These are phyloP conservation scores for Mucor piriformis DNA, from an alignment of 371 early-diverging fungal species.

Conservation along the genomic window DNA sequence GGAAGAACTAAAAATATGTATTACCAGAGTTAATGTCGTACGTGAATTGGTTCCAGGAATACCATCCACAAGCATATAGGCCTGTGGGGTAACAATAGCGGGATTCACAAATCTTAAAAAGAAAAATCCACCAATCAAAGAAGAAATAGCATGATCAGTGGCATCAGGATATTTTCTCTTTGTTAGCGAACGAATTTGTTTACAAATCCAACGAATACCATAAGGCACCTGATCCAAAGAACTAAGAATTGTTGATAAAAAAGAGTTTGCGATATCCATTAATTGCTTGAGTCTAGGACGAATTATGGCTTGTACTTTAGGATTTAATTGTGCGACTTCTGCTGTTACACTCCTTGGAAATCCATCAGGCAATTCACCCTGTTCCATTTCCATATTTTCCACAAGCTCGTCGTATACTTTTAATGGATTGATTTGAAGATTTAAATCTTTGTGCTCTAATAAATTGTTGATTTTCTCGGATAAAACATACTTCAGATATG, in stretches of 20 bases:
- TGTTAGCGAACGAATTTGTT: slow-evolving; percentile 88
- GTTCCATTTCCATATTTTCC: slow-evolving; percentile 71
- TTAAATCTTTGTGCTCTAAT: slow-evolving; percentile 70
- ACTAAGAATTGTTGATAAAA: slow-evolving; percentile 80
- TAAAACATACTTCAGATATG: slow-evolving; percentile 87
- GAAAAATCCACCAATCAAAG: slow-evolving; percentile 93
- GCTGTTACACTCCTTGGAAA: slow-evolving; percentile 63
- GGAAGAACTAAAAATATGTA: background rate
- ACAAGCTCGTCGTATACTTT: slow-evolving; percentile 85
- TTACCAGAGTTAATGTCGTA: slow-evolving; percentile 75
- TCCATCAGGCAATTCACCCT: slow-evolving; percentile 57
- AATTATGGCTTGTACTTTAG: slow-evolving; percentile 76
- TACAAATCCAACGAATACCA: slow-evolving; percentile 97
- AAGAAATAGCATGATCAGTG: slow-evolving; percentile 81
- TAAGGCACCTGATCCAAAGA: slow-evolving; percentile 85
- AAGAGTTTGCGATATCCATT: slow-evolving; percentile 78
- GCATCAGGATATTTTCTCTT: slow-evolving; percentile 87
- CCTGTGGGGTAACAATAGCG: slow-evolving; percentile 91
- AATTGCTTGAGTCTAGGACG: slow-evolving; percentile 74
- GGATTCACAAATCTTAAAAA: slow-evolving; percentile 93
- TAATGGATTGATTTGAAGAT: slow-evolving; percentile 90
- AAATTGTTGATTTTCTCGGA: slow-evolving; percentile 80
- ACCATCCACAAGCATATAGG: slow-evolving; percentile 85
- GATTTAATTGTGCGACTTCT: slow-evolving; percentile 71
- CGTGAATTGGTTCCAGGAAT: slow-evolving; percentile 76